These are phyloP conservation scores for Clitopilus hobsonii DNA, from an alignment of 768 basidiomycete genomes.

Conservation along the genomic window DNA sequence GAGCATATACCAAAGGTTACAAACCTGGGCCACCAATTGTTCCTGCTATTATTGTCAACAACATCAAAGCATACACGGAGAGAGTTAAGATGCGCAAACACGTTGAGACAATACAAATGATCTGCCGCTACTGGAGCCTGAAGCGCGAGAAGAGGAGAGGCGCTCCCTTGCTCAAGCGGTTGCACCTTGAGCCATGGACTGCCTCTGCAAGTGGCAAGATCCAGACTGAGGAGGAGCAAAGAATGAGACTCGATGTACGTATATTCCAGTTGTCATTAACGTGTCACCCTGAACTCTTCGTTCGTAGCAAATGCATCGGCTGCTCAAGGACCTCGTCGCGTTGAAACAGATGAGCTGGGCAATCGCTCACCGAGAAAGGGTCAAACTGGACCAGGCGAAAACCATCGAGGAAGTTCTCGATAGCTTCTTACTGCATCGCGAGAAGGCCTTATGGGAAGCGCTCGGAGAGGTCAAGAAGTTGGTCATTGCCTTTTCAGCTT, in stretches of 20 bases:
- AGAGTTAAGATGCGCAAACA: conserved; percentile 74
- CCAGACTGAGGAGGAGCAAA: conserved; percentile 80
- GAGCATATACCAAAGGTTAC: conserved; percentile 90
- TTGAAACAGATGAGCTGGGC: conserved; percentile 64
- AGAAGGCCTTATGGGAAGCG: conserved; percentile 51
- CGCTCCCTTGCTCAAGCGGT: conserved; percentile 85
- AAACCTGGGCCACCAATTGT: conserved; percentile 91
- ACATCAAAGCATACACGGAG: conserved; percentile 69
- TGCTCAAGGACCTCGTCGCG: conserved; percentile 74
- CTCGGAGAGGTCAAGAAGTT: conserved; percentile 73
- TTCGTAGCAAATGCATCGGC: conserved; percentile 46
- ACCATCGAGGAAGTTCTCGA: conserved; percentile 65
- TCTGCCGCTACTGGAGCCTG: conserved; percentile 95
- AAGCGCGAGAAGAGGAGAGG: conserved; percentile 92
- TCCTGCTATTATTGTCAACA: conserved; percentile 77
- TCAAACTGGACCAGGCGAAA: conserved; percentile 69
- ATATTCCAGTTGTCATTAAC: background rate
- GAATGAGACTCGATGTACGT: conserved; percentile 75
- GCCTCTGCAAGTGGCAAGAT: conserved; percentile 58
- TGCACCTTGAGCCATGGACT: conserved; percentile 98
- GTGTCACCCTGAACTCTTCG: background rate
- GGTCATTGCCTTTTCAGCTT: conserved; percentile 17
- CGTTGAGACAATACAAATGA: conserved; percentile 64
- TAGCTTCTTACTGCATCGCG: conserved; percentile 61
- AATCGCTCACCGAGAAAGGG: conserved; percentile 72